Conservation (phyloP, 2,329 filamentous ascomycete species). For the Aspergillus latus region DNA sequence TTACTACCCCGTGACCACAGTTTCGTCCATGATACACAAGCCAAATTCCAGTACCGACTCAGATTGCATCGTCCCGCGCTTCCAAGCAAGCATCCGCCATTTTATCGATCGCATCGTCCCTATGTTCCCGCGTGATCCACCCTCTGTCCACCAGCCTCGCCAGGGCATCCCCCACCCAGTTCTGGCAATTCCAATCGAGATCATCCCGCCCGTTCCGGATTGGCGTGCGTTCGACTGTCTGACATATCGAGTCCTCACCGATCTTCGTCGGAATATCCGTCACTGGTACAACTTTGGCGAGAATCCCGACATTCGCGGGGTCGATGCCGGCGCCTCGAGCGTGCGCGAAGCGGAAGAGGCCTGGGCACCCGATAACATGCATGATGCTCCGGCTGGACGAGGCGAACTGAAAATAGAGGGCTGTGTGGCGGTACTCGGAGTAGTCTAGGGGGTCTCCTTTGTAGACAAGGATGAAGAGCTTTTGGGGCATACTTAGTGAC, state of each 20-base stretch:
- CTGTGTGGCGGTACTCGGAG: constrained; percentile 33
- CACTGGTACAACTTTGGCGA: constrained; percentile 20
- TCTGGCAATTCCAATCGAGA: constrained; percentile 35
- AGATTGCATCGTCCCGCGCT: constrained; percentile 11
- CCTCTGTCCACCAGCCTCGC: constrained; percentile 22
- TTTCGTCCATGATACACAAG: too few relatives aligned
- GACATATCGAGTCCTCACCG: constrained; percentile 21
- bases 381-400: constrained; percentile 21
- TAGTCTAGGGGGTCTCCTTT: constrained; percentile 31
- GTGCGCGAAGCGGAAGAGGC: constrained; percentile 27
- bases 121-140: constrained; percentile 21
- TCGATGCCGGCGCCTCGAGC: constrained; percentile 16
- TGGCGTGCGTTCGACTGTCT: constrained; percentile 22
- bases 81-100: constrained; percentile 33
- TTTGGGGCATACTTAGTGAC: constrained; percentile 21
- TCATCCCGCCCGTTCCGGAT: constrained; percentile 25
- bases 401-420: constrained; percentile 26
- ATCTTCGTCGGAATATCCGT: constrained; percentile 19
- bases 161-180: constrained; percentile 34
- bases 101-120: constrained; percentile 24
- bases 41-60: background rate
- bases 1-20: too few relatives aligned
- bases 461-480: constrained; percentile 28
- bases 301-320: constrained; percentile 14
- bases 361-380: constrained; percentile 28